Evolutionary conservation across 2,329 filamentous ascomycete species (phyloP).

Genomic region (Diaporthe longicolla): DNA sequence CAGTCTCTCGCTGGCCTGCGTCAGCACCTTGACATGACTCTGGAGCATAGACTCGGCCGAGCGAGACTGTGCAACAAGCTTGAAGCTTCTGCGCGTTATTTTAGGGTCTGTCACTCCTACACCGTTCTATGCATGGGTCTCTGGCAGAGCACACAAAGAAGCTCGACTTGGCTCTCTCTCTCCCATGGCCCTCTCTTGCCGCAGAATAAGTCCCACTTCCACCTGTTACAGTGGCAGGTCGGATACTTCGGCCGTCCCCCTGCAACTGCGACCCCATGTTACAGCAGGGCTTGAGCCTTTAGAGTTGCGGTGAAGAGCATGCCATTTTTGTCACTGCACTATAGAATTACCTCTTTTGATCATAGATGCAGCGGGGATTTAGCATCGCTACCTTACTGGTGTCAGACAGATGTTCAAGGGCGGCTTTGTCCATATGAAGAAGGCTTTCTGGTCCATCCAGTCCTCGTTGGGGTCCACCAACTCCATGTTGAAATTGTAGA

Average conservation of each 20-base stretch:
- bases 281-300: constrained; percentile 6
- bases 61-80: background rate
- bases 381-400: constrained; percentile 44
- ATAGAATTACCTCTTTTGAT: background rate
- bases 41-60: background rate
- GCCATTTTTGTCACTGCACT: background rate
- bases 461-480: constrained; percentile 53
- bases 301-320: background rate
- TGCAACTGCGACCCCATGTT: constrained; percentile 2
- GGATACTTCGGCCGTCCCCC: constrained; percentile 9
- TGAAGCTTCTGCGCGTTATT: constrained; percentile 5
- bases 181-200: background rate
- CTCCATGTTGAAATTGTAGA: constrained; percentile 64
- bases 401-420: constrained; percentile 55
- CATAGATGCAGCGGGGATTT: background rate
- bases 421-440: constrained; percentile 58
- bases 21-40: constrained; percentile 7
- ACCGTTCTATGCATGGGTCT: no score
- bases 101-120: background rate
- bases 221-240: constrained; percentile 18
- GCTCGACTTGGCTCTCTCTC: background rate
- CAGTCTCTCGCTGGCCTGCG: background rate
- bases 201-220: background rate
- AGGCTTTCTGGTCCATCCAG: constrained; percentile 58
- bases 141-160: background rate